Conservation (phyloP, 139 green algal genomes). For the Chlamydomonas schloesseri region DNA sequence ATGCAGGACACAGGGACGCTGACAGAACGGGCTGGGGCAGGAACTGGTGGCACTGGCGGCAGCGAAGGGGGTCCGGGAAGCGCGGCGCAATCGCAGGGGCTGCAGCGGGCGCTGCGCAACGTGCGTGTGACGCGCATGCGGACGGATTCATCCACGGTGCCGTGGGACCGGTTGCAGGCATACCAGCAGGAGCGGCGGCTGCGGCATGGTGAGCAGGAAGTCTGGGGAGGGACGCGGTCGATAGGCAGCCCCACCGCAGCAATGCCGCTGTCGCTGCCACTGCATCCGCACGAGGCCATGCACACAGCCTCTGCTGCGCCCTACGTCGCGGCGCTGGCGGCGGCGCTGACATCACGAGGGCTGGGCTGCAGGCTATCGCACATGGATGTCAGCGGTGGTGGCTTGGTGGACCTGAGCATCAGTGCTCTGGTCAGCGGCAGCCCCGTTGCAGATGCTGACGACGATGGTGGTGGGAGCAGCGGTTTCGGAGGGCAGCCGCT, state of each 20-base stretch:
- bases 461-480: too few relatives aligned
- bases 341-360: background rate
- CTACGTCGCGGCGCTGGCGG: background rate
- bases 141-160: background rate
- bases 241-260: background rate
- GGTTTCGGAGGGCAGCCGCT: too few relatives aligned
- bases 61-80: too few relatives aligned
- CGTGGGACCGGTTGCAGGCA: background rate
- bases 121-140: constrained; percentile 1
- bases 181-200: background rate
- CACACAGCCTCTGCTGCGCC: background rate
- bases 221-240: background rate
- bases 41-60: too few relatives aligned
- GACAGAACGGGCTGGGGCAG: too few relatives aligned
- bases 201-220: background rate
- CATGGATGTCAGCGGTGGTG: background rate
- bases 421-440: background rate
- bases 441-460: too few relatives aligned
- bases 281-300: constrained; percentile 23
- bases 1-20: too few relatives aligned
- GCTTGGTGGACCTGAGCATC: background rate
- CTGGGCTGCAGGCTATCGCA: background rate
- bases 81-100: background rate
- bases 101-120: constrained; percentile 3
- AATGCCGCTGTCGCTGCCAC: background rate